Conservation (phyloP, 2,329 filamentous ascomycete species). For the Claviceps humidiphila region DNA sequence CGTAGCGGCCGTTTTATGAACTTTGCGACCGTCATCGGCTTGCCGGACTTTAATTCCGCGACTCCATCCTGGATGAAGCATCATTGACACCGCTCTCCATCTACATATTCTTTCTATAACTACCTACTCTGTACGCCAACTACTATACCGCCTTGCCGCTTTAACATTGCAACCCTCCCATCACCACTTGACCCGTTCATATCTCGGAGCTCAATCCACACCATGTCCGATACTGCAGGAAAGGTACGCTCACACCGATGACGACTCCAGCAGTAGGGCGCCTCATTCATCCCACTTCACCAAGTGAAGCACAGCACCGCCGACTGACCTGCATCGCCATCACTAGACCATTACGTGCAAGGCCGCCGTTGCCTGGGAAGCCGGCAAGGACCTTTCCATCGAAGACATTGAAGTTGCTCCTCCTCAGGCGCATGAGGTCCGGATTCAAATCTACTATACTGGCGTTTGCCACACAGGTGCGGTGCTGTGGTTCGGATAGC, state of each 20-base stretch:
- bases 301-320: constrained; percentile 1
- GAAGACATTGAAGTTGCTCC: constrained; percentile 89
- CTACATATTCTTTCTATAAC: not conserved
- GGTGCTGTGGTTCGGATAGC: not conserved
- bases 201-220: not conserved
- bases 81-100: not conserved
- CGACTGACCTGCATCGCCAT: constrained; percentile 1
- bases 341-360: constrained; percentile 87
- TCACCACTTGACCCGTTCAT: not conserved
- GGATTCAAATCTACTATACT: constrained; percentile 93
- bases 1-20: too few relatives aligned
- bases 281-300: constrained; percentile 4
- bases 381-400: constrained; percentile 74
- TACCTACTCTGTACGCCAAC: too few relatives aligned
- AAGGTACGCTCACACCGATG: constrained; percentile 4
- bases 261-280: not conserved
- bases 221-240: constrained; percentile 7
- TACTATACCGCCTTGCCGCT: too few relatives aligned
- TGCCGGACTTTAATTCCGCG: not conserved
- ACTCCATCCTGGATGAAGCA: not conserved
- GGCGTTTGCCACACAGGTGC: constrained; percentile 96
- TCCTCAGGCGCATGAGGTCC: constrained; percentile 84
- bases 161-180: too few relatives aligned
- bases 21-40: not conserved
- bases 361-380: constrained; percentile 96